Conservation (phyloP, 352 stramenopile species). For the Phytopythium cucurbitacearum region DNA sequence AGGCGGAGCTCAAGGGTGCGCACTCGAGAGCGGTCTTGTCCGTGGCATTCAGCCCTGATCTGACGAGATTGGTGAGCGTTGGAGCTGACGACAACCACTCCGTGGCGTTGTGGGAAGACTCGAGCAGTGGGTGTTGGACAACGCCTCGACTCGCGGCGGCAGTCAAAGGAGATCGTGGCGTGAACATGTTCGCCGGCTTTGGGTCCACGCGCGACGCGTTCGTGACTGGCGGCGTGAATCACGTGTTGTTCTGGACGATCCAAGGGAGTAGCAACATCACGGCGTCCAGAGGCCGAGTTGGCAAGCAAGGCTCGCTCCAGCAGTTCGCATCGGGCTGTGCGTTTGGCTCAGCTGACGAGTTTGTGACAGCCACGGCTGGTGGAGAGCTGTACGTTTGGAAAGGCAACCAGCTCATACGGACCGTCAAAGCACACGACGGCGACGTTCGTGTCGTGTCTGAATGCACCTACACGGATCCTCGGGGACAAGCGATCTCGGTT, state of each 20-base stretch:
- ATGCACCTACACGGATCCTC: slow-evolving; percentile 7
- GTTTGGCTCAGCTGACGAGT: slow-evolving; percentile 26
- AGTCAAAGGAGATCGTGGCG: slow-evolving; percentile 46
- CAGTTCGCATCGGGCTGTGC: slow-evolving; percentile 38
- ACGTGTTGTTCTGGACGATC: slow-evolving; percentile 64
- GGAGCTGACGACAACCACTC: slow-evolving; percentile 83
- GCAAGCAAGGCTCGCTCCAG: slow-evolving; percentile 57
- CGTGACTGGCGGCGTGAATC: slow-evolving; percentile 61
- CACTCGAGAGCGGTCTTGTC: slow-evolving; percentile 69
- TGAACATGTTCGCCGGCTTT: slow-evolving; percentile 57
- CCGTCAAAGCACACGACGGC: slow-evolving; percentile 64
- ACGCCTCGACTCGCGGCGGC: slow-evolving; percentile 32
- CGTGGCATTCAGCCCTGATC: slow-evolving; percentile 58
- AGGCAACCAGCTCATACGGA: slow-evolving; percentile 35
- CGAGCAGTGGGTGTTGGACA: slow-evolving; percentile 67
- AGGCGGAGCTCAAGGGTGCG: slow-evolving; percentile 56
- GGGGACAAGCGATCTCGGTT: slow-evolving; percentile 3
- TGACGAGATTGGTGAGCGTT: slow-evolving; percentile 57
- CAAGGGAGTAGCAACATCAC: slow-evolving; percentile 46
- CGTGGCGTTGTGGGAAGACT: slow-evolving; percentile 69
- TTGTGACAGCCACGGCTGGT: slow-evolving; percentile 46
- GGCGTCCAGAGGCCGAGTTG: slow-evolving; percentile 51
- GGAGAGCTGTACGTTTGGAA: slow-evolving; percentile 64
- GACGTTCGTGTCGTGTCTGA: slow-evolving; percentile 38
- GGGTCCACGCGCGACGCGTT: slow-evolving; percentile 23